phyloP scores from a whole-genome alignment of 768 basidiomycete species.

The Filobasidium wieringae region DNA sequence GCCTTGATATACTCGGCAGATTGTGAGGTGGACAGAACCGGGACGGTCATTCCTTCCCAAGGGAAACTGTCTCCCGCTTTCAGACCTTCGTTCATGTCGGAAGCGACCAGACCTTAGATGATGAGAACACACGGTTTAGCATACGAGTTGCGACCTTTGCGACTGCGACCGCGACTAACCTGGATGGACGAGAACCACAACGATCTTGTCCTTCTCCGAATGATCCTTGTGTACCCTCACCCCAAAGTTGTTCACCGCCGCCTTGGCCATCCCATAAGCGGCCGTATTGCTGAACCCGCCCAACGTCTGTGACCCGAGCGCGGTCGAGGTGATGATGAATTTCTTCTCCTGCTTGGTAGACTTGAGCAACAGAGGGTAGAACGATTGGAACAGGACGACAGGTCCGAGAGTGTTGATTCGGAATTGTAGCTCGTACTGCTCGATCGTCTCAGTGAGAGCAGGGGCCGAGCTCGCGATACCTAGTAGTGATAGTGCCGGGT shows the following conservation, averaged over 20 bases:
- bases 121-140: not conserved
- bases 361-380: constrained; percentile 2
- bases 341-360: not conserved
- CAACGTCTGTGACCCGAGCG: not conserved
- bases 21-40: not conserved
- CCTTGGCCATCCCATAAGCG: constrained; percentile 18
- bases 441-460: not conserved
- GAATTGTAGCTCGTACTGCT: not conserved
- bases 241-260: constrained; percentile 16
- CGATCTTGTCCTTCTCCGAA: not conserved
- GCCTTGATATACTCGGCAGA: not conserved
- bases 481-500: not conserved
- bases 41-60: not conserved
- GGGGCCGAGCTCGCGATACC: not conserved
- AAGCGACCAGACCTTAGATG: not conserved
- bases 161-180: not conserved
- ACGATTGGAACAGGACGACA: constrained; percentile 9
- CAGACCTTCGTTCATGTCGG: constrained; percentile 1
- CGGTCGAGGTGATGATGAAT: constrained; percentile 16
- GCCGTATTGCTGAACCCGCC: not conserved
- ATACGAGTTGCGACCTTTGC: too few species aligned
- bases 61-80: not conserved
- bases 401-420: constrained; percentile 15
- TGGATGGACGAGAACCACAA: constrained; percentile 3
- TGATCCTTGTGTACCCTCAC: constrained; percentile 15